Evolutionary conservation across 768 basidiomycete genomes (phyloP).

Genomic region (Rubroboletus satanas): DNA sequence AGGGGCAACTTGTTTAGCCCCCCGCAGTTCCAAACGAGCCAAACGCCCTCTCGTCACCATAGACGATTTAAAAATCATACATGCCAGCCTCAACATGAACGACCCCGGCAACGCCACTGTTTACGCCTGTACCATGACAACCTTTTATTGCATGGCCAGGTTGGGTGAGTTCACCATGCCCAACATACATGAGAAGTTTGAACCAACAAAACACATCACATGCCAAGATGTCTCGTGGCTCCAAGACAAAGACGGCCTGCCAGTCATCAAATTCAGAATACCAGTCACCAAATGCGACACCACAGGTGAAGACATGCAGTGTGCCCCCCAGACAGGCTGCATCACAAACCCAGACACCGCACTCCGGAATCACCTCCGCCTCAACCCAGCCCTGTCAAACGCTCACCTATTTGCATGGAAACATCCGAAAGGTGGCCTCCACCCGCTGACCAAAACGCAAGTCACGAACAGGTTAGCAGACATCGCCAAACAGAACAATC

Average conservation of each 20-base stretch:
- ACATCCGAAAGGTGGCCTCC: not conserved
- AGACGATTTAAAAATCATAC: not conserved
- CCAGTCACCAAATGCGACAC: not conserved
- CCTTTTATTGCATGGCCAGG: not conserved
- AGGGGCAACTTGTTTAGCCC: not conserved
- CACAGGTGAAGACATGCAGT: not conserved
- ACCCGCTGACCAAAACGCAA: not conserved
- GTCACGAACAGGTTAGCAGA: not conserved
- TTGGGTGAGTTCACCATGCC: not conserved
- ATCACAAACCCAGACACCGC: not conserved
- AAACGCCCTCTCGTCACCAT: not conserved
- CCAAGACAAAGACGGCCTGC: not conserved
- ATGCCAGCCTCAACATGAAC: not conserved
- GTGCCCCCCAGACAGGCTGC: not conserved
- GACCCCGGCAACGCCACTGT: not conserved
- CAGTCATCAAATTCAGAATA: not conserved
- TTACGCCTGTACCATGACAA: not conserved
- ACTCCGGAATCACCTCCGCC: not conserved
- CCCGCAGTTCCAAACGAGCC: not conserved
- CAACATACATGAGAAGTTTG: not conserved
- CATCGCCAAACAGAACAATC: not conserved
- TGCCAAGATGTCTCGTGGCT: not conserved
- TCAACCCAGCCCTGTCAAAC: not conserved
- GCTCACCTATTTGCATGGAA: not conserved
- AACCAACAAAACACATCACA: not conserved